phyloP scores from a whole-genome alignment of 2,329 filamentous ascomycete species.

The Aspergillus hortae region DNA sequence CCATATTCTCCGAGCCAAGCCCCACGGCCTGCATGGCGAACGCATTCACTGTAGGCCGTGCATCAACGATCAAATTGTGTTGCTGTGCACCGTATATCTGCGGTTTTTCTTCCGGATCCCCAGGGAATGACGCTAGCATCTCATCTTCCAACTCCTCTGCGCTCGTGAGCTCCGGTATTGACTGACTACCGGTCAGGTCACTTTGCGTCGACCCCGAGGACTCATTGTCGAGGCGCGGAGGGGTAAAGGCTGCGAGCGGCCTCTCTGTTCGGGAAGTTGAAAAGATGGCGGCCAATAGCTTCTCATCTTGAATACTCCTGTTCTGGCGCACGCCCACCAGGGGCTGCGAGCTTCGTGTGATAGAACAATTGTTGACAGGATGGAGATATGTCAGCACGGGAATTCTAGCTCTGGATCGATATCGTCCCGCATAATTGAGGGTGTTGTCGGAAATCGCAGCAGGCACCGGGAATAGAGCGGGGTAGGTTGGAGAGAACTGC shows the following conservation, averaged over 20 bases:
- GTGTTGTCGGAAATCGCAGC: conserved; percentile 93
- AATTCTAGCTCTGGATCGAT: conserved; percentile 84
- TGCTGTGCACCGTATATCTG: conserved; percentile 88
- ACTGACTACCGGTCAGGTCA: conserved; percentile 31
- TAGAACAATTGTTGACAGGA: conserved; percentile 92
- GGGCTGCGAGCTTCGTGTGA: conserved; percentile 91
- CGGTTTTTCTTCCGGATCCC: conserved; percentile 59
- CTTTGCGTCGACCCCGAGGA: conserved; percentile 50
- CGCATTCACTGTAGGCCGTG: conserved; percentile 88
- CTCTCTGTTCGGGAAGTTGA: conserved; percentile 59
- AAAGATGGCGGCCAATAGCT: conserved; percentile 88
- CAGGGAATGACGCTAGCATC: conserved; percentile 53
- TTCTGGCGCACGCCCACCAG: conserved; percentile 81
- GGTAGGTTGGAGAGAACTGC: conserved; percentile 87
- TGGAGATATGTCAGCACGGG: conserved; percentile 93
- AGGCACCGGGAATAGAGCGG: conserved; percentile 78
- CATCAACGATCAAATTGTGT: conserved; percentile 91
- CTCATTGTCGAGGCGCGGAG: conserved; percentile 40
- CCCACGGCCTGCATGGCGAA: conserved; percentile 91
- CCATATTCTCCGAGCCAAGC: conserved; percentile 95
- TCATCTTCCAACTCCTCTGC: conserved; percentile 68
- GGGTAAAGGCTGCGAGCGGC: conserved; percentile 38
- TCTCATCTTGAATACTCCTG: conserved; percentile 92
- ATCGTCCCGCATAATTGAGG: conserved; percentile 85
- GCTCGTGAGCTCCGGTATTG: conserved; percentile 55